These are phyloP conservation scores for Aspergillus fructus DNA, from an alignment of 2,329 filamentous ascomycete genomes.

Conservation along the genomic window DNA sequence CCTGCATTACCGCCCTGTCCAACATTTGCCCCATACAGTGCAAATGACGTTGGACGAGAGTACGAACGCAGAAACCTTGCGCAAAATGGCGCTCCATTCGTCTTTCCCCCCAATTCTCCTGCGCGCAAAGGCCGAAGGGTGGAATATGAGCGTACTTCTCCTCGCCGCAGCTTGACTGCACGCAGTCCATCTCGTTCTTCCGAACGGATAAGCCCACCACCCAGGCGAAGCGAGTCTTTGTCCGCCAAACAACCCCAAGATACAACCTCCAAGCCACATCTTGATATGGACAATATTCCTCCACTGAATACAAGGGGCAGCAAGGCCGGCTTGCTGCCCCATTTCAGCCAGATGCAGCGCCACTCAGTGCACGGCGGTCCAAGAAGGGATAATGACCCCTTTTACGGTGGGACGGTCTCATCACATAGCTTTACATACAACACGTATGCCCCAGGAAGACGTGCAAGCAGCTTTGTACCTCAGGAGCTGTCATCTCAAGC, in stretches of 20 bases:
- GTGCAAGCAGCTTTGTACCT: constrained; percentile 10
- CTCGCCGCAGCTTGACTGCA: constrained; percentile 37
- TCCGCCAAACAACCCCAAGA: constrained; percentile 22
- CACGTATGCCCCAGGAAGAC: constrained; percentile 20
- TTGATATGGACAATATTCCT: constrained; percentile 18
- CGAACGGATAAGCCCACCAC: constrained; percentile 25
- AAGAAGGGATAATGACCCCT: constrained; percentile 26
- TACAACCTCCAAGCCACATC: constrained; percentile 14
- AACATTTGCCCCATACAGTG: constrained; percentile 37
- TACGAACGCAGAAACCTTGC: constrained; percentile 29
- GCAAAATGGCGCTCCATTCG: constrained; percentile 25
- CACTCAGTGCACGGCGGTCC: constrained; percentile 22
- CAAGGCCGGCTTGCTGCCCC: constrained; percentile 17
- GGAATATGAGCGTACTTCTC: constrained; percentile 24
- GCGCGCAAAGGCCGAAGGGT: constrained; percentile 23
- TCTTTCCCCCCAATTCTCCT: constrained; percentile 27
- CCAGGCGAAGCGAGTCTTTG: constrained; percentile 33
- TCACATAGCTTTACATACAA: constrained; percentile 20
- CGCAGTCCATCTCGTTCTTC: constrained; percentile 27
- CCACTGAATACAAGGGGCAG: constrained; percentile 9
- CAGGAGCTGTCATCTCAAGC: constrained; percentile 24
- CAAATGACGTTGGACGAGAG: constrained; percentile 36
- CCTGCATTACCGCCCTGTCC: constrained; percentile 34
- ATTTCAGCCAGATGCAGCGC: constrained; percentile 27
- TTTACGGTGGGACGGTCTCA: constrained; percentile 21